These are phyloP conservation scores for Blastobotrys ciferrii DNA, from an alignment of 1,139 yeast species.

Conservation along the genomic window DNA sequence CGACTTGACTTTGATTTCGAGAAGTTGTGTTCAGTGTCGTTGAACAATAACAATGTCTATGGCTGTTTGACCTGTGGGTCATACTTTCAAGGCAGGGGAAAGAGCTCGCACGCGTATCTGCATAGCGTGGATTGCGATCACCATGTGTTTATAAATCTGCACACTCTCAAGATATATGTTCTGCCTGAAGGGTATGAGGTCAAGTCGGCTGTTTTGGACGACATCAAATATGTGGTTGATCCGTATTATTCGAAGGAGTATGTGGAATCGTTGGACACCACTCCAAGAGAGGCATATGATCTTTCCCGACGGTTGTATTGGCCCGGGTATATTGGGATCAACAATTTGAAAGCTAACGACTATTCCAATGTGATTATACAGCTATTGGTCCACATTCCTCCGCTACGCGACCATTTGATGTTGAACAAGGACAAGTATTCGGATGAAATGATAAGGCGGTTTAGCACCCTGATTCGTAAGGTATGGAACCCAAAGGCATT, in stretches of 20 bases:
- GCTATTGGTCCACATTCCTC: conserved; percentile 51
- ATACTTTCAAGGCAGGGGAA: conserved; percentile 66
- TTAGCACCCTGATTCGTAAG: conserved; percentile 52
- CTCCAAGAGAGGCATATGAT: conserved; percentile 19
- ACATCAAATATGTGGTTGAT: conserved; percentile 51
- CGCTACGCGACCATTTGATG: conserved; percentile 53
- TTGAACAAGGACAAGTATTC: conserved; percentile 26
- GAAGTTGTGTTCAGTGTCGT: conserved; percentile 60
- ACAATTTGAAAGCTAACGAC: conserved; percentile 50
- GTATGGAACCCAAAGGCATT: conserved; percentile 63
- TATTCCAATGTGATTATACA: conserved; percentile 60
- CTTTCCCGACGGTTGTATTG: conserved; percentile 46
- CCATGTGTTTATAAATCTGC: conserved; percentile 59
- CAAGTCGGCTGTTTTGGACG: conserved; percentile 43
- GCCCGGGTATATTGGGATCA: conserved; percentile 68
- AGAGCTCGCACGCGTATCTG: conserved; percentile 60
- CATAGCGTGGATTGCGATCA: conserved; percentile 65
- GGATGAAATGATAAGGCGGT: conserved; percentile 33
- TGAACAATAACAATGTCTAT: conserved; percentile 60
- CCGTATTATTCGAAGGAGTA: conserved; percentile 49
- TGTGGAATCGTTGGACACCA: conserved; percentile 37
- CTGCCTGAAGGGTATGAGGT: conserved; percentile 61
- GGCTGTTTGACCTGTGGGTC: conserved; percentile 76
- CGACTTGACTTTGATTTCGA: conserved; percentile 70
- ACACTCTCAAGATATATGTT: conserved; percentile 48